phyloP scores from a whole-genome alignment of 148 eudicot species.

The Fagopyrum esculentum region DNA sequence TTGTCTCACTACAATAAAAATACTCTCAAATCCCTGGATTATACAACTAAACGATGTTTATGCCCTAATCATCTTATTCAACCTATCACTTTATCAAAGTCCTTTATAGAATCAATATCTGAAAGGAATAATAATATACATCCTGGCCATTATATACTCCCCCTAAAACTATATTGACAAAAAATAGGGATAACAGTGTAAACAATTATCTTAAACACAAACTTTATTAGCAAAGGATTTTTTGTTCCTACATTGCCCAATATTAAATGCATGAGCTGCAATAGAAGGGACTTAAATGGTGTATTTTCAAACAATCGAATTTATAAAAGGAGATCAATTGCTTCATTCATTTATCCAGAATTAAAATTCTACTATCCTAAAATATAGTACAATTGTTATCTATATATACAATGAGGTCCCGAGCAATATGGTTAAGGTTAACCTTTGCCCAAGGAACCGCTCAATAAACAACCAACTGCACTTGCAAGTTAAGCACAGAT shows the following conservation, averaged over 20 bases:
- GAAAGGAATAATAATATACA: background rate
- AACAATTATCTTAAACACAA: background rate
- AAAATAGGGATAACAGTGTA: background rate
- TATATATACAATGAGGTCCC: no score
- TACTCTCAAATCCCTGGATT: constrained; percentile 5
- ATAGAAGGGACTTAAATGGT: background rate
- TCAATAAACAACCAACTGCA: no score
- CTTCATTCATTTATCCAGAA: no score
- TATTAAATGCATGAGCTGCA: background rate
- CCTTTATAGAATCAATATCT: background rate
- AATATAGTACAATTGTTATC: no score
- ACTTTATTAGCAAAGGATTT: background rate
- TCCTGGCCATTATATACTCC: background rate
- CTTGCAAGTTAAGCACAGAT: no score
- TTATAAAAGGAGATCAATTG: no score
- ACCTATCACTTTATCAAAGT: background rate
- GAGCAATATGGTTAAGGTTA: no score
- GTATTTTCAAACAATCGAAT: no score
- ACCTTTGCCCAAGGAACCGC: no score
- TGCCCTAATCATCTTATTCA: background rate
- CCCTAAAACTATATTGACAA: background rate
- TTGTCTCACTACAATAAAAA: background rate
- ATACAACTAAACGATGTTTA: background rate
- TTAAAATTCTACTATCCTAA: no score
- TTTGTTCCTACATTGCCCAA: background rate